A percentile compares a stretch with the other conserved stretches of the same genome.
Conservation (phyloP, 495 filamentous ascomycete species). For the Penicillium atrosanguineum region DNA sequence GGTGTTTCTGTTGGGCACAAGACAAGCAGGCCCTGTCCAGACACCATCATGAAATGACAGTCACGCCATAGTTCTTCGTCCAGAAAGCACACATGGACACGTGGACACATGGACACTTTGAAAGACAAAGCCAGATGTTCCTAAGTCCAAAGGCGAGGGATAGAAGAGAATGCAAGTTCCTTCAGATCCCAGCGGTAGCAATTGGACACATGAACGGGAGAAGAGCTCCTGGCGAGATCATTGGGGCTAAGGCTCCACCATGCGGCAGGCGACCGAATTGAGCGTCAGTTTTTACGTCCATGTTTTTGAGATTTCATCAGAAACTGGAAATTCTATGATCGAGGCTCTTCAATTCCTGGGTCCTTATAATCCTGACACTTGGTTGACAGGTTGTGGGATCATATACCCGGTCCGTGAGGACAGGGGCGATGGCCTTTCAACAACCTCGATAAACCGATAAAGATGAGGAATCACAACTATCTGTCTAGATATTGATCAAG, state of each 20-base stretch:
- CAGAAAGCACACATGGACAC: neutral
- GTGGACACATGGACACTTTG: neutral
- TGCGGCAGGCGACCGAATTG: neutral
- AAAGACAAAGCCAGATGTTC: neutral
- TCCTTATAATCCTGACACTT: neutral
- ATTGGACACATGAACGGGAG: conserved; percentile 27
- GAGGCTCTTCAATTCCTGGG: neutral
- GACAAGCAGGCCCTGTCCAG: neutral
- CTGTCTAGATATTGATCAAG: too few species aligned
- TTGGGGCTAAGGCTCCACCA: conserved; percentile 26
- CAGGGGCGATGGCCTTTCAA: neutral
- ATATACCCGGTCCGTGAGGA: neutral
- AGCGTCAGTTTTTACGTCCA: neutral
- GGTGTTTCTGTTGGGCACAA: neutral
- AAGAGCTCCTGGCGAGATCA: conserved; percentile 26
- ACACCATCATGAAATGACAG: neutral
- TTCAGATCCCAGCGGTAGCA: conserved; percentile 14
- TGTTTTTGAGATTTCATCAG: neutral
- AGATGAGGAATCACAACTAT: too few species aligned
- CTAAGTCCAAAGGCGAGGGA: neutral
- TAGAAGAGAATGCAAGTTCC: conserved; percentile 6
- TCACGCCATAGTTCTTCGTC: too few species aligned
- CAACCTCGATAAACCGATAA: too few species aligned
- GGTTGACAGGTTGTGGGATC: neutral
- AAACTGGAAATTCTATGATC: neutral